These are phyloP conservation scores for Phialocephala subalpina DNA, from an alignment of 2,329 filamentous ascomycete species.

Conservation along the genomic window DNA sequence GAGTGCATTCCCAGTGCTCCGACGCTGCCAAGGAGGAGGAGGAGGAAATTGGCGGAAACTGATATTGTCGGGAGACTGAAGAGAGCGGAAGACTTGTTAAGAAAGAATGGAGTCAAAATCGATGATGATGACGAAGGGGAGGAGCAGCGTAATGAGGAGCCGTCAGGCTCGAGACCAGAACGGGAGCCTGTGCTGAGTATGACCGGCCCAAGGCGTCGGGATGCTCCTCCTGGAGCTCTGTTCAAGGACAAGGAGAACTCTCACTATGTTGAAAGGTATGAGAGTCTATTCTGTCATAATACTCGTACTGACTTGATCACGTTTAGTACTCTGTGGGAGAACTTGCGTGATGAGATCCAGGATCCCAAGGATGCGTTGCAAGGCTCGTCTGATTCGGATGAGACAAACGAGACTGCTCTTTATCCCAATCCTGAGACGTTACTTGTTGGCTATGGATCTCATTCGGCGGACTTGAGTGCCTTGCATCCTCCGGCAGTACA, in stretches of 20 bases:
- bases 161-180: not conserved
- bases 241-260: constrained; percentile 38
- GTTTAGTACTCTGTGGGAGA: constrained; percentile 41
- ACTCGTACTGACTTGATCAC: not conserved
- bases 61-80: constrained; percentile 38
- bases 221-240: constrained; percentile 29
- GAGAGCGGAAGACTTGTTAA: constrained; percentile 41
- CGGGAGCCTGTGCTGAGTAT: constrained; percentile 9
- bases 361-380: constrained; percentile 44
- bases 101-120: constrained; percentile 38
- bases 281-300: not conserved
- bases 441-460: constrained; percentile 57
- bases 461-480: constrained; percentile 50
- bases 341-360: constrained; percentile 40
- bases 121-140: constrained; percentile 35
- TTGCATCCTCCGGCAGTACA: constrained; percentile 66
- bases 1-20: constrained; percentile 41
- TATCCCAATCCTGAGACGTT: constrained; percentile 46
- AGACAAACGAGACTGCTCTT: constrained; percentile 39
- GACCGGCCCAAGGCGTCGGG: constrained; percentile 15
- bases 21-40: constrained; percentile 36
- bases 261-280: constrained; percentile 40
- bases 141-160: not conserved
- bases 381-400: constrained; percentile 39
- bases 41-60: constrained; percentile 38